Percentiles rank a stretch among this genome's conserved stretches.
phyloP scores from a whole-genome alignment of 306 rosid genomes.

The apple (Malus domestica) region DNA sequence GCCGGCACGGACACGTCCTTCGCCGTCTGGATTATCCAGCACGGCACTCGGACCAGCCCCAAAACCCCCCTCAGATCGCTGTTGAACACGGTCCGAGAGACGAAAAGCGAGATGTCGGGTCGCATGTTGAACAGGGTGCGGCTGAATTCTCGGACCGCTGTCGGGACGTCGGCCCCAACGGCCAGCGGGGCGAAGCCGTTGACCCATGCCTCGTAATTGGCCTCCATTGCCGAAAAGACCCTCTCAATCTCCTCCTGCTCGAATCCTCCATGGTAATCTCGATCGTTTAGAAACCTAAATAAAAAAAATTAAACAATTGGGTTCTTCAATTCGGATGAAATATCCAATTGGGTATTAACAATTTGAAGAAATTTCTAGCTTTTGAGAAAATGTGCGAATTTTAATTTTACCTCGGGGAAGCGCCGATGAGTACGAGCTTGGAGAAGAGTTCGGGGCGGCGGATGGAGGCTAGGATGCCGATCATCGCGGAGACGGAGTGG shows the following conservation, averaged over 20 bases:
- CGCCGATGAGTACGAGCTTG: conserved; percentile 86
- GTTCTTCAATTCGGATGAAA: neutral
- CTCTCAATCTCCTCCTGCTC: conserved; percentile 57
- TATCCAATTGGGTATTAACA: neutral
- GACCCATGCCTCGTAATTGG: conserved; percentile 83
- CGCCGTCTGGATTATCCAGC: conserved; percentile 71
- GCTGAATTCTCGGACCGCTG: conserved; percentile 69
- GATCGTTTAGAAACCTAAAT: conserved; percentile 67
- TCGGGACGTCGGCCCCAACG: conserved; percentile 86
- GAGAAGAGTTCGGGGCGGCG: conserved; percentile 82
- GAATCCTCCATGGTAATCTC: conserved; percentile 85
- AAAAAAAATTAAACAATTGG: neutral
- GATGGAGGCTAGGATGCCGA: conserved; percentile 82
- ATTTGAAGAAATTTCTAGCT: neutral
- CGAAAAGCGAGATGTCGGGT: conserved; percentile 79
- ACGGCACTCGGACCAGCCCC: conserved; percentile 71
- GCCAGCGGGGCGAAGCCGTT: conserved; percentile 70
- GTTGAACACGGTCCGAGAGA: conserved; percentile 55
- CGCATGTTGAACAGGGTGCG: conserved; percentile 90
- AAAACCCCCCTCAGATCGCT: conserved; percentile 75
- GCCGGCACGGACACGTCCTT: conserved; percentile 71
- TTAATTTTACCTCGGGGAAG: conserved; percentile 61
- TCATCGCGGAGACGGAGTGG: conserved; percentile 97
- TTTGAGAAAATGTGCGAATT: neutral
- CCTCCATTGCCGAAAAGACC: conserved; percentile 67